A percentile compares a stretch with the other conserved stretches of the same genome.
Evolutionary conservation across 192 early-diverging fungal species (phyloP).

Genomic region (Paraglomus brasilianum): DNA sequence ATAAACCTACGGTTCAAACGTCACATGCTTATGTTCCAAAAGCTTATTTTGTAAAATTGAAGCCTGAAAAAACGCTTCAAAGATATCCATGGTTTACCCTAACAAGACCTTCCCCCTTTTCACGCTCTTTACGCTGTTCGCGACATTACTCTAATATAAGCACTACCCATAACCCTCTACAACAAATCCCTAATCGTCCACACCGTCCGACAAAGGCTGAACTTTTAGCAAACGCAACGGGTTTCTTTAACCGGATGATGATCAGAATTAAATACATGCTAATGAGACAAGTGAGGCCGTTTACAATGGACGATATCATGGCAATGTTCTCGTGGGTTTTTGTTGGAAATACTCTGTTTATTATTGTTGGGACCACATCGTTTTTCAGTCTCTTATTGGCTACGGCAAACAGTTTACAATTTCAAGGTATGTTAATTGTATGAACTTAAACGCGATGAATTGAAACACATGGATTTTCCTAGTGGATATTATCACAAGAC

Average conservation of each 20-base stretch:
- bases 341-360: slow-evolving; percentile 80
- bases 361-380: slow-evolving; percentile 87
- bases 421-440: slow-evolving; percentile 63
- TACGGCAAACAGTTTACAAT: slow-evolving; percentile 78
- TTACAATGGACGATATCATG: slow-evolving; percentile 84
- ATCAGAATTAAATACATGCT: slow-evolving; percentile 59
- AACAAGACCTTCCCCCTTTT: too few species aligned
- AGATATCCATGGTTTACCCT: too few species aligned
- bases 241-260: slow-evolving; percentile 60
- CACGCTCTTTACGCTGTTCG: too few species aligned
- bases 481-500: too few species aligned
- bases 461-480: neutral
- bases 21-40: too few species aligned
- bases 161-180: too few species aligned
- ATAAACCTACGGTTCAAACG: too few species aligned
- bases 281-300: slow-evolving; percentile 69
- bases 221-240: slow-evolving; percentile 56
- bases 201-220: slow-evolving; percentile 45
- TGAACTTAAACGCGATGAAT: too few species aligned
- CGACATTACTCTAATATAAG: too few species aligned
- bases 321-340: slow-evolving; percentile 88
- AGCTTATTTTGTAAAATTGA: too few species aligned
- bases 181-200: slow-evolving; percentile 30
- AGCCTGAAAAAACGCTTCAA: too few species aligned
- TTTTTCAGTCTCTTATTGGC: slow-evolving; percentile 78